Base-by-base conservation (phyloP, 2,329 filamentous ascomycete genomes). In the Macrophomina phaseolina region DNA sequence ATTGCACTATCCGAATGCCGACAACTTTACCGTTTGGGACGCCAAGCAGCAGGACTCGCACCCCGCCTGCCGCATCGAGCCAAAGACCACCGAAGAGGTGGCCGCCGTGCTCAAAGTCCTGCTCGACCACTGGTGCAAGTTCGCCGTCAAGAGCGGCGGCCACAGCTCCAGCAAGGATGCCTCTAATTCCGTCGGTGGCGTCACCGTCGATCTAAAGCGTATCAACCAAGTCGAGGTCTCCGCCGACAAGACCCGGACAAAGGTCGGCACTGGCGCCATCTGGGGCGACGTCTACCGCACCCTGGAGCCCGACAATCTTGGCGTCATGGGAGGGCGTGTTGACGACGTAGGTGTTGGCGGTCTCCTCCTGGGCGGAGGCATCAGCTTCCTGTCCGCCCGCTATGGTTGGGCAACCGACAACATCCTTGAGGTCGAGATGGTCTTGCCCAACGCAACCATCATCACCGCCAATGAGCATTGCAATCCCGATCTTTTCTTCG, bases 401-500 rank as follows among this genome's bases (percentile, higher is more conserved):
- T 9, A 65, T 6, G 63, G 63, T 28, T 65, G 49, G 49, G 63
- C 51, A 3, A 5, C 28, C 12, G 63, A 65, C 45, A 60, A 60
- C 45, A n/a, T 65, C 16, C 46, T 58, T 12, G 51, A 60, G 23
- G 48, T 32, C 32, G 63, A 65, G 40, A 16, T 62, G 11, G 58
- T 62, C n/a, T 32, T 62, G 32, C 58, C 58, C 28, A 62, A 62
- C 58, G 16, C 58, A 11, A 62, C 58, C 32, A 40, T 67, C 34
- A 45, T 67, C 6, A 62, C 58, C 30, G 65, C 65, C n/a, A 67
- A 28, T 28, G 53, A 49, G 18, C 5, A 55, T 7, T 30, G 18
- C 32, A 36, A 67, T 30, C 36, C 0, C 40, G 76, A 79, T 55
- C 71, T 81, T 2, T 79, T 76, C 71, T 75, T 74, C 71, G 76